A percentile compares a stretch with the other conserved stretches of the same genome.
Conservation (phyloP, 1,284 basidiomycete genomes). For the Rugosomyces carneus region DNA sequence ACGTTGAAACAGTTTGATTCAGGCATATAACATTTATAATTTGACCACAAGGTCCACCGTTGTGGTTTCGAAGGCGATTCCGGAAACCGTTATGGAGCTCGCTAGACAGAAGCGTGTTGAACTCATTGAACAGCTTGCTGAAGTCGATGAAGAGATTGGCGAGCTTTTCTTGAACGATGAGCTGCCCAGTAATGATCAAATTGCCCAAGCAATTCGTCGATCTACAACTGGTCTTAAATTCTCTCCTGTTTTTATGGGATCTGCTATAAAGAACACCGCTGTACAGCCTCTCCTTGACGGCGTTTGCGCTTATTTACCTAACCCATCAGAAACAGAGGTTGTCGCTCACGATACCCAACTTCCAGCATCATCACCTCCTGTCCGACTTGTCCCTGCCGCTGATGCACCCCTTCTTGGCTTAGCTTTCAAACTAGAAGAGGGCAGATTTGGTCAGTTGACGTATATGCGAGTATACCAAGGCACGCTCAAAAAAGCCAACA, state of each 20-base stretch:
- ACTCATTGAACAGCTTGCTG: conserved; percentile 92
- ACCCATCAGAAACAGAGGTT: conserved; percentile 77
- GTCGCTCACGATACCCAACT: conserved; percentile 81
- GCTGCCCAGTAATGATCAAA: conserved; percentile 65
- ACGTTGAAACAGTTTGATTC: conserved; percentile 18
- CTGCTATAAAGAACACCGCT: conserved; percentile 96
- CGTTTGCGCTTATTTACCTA: conserved; percentile 92
- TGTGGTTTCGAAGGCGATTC: conserved; percentile 87
- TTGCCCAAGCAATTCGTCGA: conserved; percentile 84
- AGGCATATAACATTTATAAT: background rate
- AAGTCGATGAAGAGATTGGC: conserved; percentile 92
- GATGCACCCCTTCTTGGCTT: conserved; percentile 89
- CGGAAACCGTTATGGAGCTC: conserved; percentile 64
- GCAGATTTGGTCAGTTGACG: conserved; percentile 94
- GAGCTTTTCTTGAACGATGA: conserved; percentile 90
- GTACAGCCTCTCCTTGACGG: conserved; percentile 95
- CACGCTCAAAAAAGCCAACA: conserved; percentile 76
- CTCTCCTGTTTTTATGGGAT: conserved; percentile 95
- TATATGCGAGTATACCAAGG: conserved; percentile 99
- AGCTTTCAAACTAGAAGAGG: conserved; percentile 99
- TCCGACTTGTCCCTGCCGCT: conserved; percentile 75
- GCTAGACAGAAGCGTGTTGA: conserved; percentile 83
- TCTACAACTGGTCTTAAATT: conserved; percentile 88
- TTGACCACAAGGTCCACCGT: conserved; percentile 60
- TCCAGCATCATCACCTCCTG: conserved; percentile 59